These are phyloP conservation scores for Didymella glomerata DNA, from an alignment of 2,329 filamentous ascomycete genomes.

Conservation along the genomic window DNA sequence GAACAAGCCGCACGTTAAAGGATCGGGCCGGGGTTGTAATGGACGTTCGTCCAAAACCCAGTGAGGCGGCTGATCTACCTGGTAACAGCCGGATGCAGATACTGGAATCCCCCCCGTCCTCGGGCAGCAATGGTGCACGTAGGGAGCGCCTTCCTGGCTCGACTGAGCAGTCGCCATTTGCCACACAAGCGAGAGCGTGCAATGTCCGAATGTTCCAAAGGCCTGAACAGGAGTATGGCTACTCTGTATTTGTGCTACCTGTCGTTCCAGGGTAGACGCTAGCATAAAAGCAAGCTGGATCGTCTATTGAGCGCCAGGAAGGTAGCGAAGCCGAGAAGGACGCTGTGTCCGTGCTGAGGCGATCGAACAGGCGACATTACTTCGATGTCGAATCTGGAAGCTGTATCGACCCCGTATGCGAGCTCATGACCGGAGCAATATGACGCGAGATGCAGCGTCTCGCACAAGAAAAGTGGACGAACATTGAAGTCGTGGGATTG, in stretches of 20 bases:
- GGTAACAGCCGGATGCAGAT: slow-evolving; percentile 11
- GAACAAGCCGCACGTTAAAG: slow-evolving; percentile 21
- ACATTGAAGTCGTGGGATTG: slow-evolving; percentile 42
- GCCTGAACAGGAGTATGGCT: slow-evolving; percentile 7
- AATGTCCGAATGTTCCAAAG: slow-evolving; percentile 10
- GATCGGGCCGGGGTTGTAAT: slow-evolving; percentile 22
- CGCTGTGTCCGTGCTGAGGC: slow-evolving; percentile 42
- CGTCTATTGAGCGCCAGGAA: slow-evolving; percentile 26
- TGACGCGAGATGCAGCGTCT: slow-evolving; percentile 44
- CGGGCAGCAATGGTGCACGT: slow-evolving; percentile 7
- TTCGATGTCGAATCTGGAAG: slow-evolving; percentile 39
- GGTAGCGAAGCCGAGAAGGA: slow-evolving; percentile 35
- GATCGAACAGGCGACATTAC: slow-evolving; percentile 42
- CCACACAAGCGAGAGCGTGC: slow-evolving; percentile 10
- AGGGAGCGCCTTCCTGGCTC: slow-evolving; percentile 3
- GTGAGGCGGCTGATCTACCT: slow-evolving; percentile 23
- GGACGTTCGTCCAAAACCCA: slow-evolving; percentile 13
- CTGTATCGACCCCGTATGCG: slow-evolving; percentile 34
- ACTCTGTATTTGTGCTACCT: slow-evolving; percentile 40
- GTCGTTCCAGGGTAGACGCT: slow-evolving; percentile 27
- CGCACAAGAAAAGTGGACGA: slow-evolving; percentile 40
- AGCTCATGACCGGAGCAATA: slow-evolving; percentile 41
- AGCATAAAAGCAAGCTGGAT: slow-evolving; percentile 38
- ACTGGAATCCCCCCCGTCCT: slow-evolving; percentile 14
- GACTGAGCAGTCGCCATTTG: neutral